Base-by-base conservation (phyloP, 805 yeast genomes). In the Millerozyma acaciae region DNA sequence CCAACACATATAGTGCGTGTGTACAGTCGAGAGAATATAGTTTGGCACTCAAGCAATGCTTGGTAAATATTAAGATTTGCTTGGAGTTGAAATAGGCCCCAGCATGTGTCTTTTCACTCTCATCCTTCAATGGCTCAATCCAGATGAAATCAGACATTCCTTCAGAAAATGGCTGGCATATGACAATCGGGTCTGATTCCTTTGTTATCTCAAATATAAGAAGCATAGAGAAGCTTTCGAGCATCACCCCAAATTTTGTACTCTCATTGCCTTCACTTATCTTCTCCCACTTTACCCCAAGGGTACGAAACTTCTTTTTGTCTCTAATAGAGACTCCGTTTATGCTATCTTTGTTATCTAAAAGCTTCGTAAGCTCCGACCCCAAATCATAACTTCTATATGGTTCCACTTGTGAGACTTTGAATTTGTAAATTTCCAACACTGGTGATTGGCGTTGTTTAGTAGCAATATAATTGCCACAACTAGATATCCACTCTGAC, bases 11-110 rank as follows among this genome's bases (percentile, higher is more conserved):
- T 5, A 62, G 37, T 8, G 60, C 38, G 25, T 53, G 57, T 0
- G 63, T 51, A 34, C 65, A 57, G 36, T 62, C 64, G 3, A 66
- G 37, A 1, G 71, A 65, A 38, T 62, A 66, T 8, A 65, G 45
- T 28, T 56, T 57, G 9, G 51, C 49, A 20, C 53, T 52, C 8
- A 65, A 44, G 15, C 44, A 32, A 16, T 43, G 34, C 18, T 47
- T 45, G 8, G 65, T 49, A 37, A 52, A 63, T 4, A 65, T 42
- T 3, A 55, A 51, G 15, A 66, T 26, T 37, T 65, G 69, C 21
- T 51, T 54, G 21, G 56, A 44, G 38, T 65, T 62, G 10, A 30
- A 17, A 41, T 64, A 62, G 10, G 60, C 61, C 1, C 66, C 64
- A n/a, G 36, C 28, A 9, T 35, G 45, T 2, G 28, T 35, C 9